Conservation (phyloP, 2,329 filamentous ascomycete species). For the Colletotrichum eleusines region DNA sequence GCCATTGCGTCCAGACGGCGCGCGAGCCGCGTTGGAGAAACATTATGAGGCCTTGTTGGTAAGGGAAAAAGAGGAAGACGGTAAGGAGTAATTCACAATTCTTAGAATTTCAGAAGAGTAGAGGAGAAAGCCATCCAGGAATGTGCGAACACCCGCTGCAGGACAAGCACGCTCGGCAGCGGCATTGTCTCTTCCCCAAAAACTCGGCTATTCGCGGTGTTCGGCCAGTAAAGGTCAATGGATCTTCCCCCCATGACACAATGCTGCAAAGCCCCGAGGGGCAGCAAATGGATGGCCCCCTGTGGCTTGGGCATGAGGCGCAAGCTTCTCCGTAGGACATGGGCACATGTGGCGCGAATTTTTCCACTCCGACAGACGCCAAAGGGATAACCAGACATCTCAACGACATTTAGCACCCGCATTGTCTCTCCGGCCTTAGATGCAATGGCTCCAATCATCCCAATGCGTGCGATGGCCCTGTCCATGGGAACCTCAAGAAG, state of each 20-base stretch:
- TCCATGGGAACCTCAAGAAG: constrained; percentile 49
- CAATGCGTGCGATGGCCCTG: constrained; percentile 47
- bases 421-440: neutral
- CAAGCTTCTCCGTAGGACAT: constrained; percentile 10
- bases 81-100: constrained; percentile 18
- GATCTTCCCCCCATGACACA: constrained; percentile 38
- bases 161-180: constrained; percentile 27
- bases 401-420: neutral
- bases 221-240: constrained; percentile 32
- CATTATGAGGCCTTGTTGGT: constrained; percentile 55
- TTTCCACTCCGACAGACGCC: constrained; percentile 15
- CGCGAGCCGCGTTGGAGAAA: constrained; percentile 66
- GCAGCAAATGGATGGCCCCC: constrained; percentile 21
- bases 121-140: constrained; percentile 17
- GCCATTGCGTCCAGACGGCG: constrained; percentile 64
- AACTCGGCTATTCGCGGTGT: constrained; percentile 44
- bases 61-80: constrained; percentile 11
- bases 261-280: constrained; percentile 28
- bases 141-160: constrained; percentile 36
- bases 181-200: constrained; percentile 28
- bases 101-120: neutral
- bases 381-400: neutral
- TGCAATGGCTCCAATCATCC: constrained; percentile 24
- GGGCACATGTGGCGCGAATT: constrained; percentile 29
- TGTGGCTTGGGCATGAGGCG: constrained; percentile 35